Conservation (phyloP, 129 eudicot species). For the Escallonia herrerae region DNA sequence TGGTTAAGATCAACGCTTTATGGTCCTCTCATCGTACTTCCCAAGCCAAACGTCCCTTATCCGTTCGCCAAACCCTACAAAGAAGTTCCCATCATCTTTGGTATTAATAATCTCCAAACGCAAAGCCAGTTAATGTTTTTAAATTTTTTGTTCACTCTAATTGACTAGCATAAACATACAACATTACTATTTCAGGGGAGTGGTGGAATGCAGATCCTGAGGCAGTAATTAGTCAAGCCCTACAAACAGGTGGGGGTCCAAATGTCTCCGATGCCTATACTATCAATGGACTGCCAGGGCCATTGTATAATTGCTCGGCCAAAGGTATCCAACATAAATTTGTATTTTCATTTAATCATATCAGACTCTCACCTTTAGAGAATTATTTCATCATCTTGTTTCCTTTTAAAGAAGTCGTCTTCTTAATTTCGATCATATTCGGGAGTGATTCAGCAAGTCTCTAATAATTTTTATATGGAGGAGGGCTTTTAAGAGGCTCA, state of each 20-base stretch:
- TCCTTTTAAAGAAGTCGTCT: neutral
- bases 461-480: too few relatives aligned
- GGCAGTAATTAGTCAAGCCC: constrained; percentile 36
- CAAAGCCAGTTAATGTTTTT: neutral
- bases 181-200: constrained; percentile 23
- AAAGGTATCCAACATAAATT: constrained; percentile 19
- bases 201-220: constrained; percentile 45
- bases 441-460: too few relatives aligned
- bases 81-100: constrained; percentile 47
- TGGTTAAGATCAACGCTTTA: constrained; percentile 44
- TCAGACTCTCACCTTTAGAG: neutral
- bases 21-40: constrained; percentile 45
- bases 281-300: constrained; percentile 48
- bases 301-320: constrained; percentile 36
- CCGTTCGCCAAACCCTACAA: constrained; percentile 40
- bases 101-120: constrained; percentile 2
- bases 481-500: too few relatives aligned
- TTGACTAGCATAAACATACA: neutral
- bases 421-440: too few relatives aligned
- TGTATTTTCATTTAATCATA: neutral
- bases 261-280: constrained; percentile 54
- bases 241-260: constrained; percentile 53
- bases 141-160: neutral
- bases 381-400: neutral
- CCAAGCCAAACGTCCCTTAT: constrained; percentile 35